Percentiles rank a stretch among this genome's conserved stretches.
These are phyloP conservation scores for Tilletiopsis washingtonensis DNA, from an alignment of 1,284 basidiomycete species.

Conservation along the genomic window DNA sequence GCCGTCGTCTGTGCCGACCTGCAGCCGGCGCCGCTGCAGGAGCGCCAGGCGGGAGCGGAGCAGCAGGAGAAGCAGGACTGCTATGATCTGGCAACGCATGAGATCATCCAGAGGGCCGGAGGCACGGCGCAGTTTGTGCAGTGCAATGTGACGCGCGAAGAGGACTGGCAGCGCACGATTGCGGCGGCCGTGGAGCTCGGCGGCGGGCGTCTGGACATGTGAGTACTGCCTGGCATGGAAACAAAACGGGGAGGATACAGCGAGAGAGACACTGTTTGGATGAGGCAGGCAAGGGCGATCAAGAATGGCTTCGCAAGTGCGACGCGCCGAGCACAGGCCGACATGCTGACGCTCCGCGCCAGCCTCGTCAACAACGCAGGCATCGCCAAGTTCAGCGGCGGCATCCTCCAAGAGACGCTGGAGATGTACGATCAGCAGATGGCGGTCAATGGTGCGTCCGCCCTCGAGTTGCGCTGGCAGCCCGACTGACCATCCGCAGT, in stretches of 20 bases:
- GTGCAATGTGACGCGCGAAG: constrained; percentile 19
- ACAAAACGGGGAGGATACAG: background rate
- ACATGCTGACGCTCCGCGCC: no score
- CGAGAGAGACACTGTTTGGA: background rate
- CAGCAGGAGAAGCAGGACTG: constrained; percentile 6
- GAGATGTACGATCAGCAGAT: constrained; percentile 16
- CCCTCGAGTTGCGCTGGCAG: no score
- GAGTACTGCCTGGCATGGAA: background rate
- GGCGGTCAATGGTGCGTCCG: constrained; percentile 11
- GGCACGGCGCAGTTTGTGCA: constrained; percentile 18
- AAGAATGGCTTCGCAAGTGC: no score
- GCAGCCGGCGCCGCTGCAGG: constrained; percentile 10
- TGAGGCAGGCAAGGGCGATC: no score
- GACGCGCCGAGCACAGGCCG: no score
- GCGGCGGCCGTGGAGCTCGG: constrained; percentile 12
- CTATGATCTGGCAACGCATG: constrained; percentile 15
- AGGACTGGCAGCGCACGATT: constrained; percentile 17
- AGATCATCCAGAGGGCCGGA: constrained; percentile 17
- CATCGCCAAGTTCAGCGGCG: constrained; percentile 7
- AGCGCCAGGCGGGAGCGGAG: constrained; percentile 5
- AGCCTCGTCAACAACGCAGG: no score
- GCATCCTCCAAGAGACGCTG: constrained; percentile 17
- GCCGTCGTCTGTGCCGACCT: constrained; percentile 20
- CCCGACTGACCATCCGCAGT: background rate
- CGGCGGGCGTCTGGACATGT: constrained; percentile 13